These are phyloP conservation scores for Aegilops tauschii DNA, from an alignment of 176 grass and related monocot species.

Conservation along the genomic window DNA sequence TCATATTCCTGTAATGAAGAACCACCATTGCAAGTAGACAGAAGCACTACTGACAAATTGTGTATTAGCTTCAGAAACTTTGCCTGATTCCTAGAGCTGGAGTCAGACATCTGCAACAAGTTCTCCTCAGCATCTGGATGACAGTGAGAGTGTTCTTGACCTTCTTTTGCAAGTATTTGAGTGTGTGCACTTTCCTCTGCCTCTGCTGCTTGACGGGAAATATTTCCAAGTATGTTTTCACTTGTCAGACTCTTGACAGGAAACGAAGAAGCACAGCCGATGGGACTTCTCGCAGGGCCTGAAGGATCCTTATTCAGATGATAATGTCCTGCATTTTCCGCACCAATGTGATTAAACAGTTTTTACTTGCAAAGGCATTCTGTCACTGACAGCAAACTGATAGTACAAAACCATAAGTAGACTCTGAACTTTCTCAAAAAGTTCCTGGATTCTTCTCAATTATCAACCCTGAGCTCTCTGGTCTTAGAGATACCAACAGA, in stretches of 20 bases:
- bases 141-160: slow-evolving; percentile 29
- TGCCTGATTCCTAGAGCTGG: slow-evolving; percentile 15
- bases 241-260: slow-evolving; percentile 12
- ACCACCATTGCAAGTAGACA: slow-evolving; percentile 39
- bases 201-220: slow-evolving; percentile 19
- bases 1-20: slow-evolving; percentile 50
- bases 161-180: slow-evolving; percentile 24
- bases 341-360: slow-evolving; percentile 21
- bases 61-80: slow-evolving; percentile 55
- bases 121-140: slow-evolving; percentile 16
- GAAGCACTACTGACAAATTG: slow-evolving; percentile 48
- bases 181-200: slow-evolving; percentile 30
- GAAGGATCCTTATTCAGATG: slow-evolving; percentile 21
- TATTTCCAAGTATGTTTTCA: slow-evolving; percentile 24
- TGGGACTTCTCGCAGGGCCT: slow-evolving; percentile 22
- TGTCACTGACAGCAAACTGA: slow-evolving; percentile 27
- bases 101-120: slow-evolving; percentile 27
- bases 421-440: slow-evolving; percentile 33
- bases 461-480: too few species aligned
- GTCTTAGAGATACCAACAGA: too few species aligned
- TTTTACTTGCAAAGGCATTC: slow-evolving; percentile 17
- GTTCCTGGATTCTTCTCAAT: neutral
- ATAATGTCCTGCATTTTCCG: slow-evolving; percentile 23
- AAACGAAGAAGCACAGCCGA: slow-evolving; percentile 19
- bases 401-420: slow-evolving; percentile 35